Evolutionary conservation across 176 grass and related monocot species (phyloP), one percentile per base, ranked within the genome.

Genomic region (Eragrostis nindensis): DNA sequence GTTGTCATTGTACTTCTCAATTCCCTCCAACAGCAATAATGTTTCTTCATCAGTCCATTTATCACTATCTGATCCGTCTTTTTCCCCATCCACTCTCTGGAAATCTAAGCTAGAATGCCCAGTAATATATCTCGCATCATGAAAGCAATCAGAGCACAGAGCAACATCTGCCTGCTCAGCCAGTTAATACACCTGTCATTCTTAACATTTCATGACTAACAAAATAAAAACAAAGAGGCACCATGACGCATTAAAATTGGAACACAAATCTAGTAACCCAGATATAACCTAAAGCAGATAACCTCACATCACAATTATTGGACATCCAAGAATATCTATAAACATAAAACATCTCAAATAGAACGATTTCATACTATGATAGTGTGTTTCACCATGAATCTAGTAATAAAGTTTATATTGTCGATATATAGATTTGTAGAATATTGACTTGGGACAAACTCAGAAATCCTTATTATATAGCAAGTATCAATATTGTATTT

Each of bases 71-170:
- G 67, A 78, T 85, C 66, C 78, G 83, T 95, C 79, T 64, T 77
- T 89, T 73, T 77, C 80, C 22, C 84, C 89, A 80, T 95, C 88
- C 5, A 89, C 62, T 83, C 81, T 89, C 45, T 83, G 69, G 82
- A 94, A 98, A 87, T 98, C 92, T 75, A 98, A 87, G 77, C 92
- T 88, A 55, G 90, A 98, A 80, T 98, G 95, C 0, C 88, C 92
- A 52, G 74, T 87, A 82, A 93, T 86, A 87, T 86, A 98, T 91
- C 90, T 91, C 15, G 87, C 79, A 54, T 95, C 92, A 62, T 89
- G 90, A 90, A 95, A 98, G 75, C 95, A 98, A 74, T 86, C 85
- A 39, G 86, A 81, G 56, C 95, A 98, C 32, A 98, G 82, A 73
- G 79, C 82, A 61, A 85, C 74, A 77, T 95, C 95, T 83, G 72